These are phyloP conservation scores for Clonostachys byssicola DNA, from an alignment of 2,329 filamentous ascomycete species.

Conservation along the genomic window DNA sequence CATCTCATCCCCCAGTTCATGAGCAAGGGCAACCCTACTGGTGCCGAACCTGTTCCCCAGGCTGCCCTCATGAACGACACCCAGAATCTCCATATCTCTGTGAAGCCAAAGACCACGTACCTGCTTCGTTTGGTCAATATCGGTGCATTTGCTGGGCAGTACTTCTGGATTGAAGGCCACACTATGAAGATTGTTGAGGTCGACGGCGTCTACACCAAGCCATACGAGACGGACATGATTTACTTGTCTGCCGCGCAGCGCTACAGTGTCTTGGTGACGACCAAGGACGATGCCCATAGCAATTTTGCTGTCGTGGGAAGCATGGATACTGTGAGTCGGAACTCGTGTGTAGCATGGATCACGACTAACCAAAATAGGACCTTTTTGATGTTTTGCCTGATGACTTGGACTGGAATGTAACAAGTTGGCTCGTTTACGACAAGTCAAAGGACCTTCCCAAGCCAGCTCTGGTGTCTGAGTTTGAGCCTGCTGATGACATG, in stretches of 20 bases:
- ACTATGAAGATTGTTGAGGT: conserved; percentile 69
- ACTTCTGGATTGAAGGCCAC: conserved; percentile 63
- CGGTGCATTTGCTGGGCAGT: conserved; percentile 65
- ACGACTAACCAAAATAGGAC: conserved; percentile 24
- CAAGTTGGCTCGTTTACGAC: conserved; percentile 61
- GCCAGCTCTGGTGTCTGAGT: conserved; percentile 53
- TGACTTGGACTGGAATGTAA: conserved; percentile 64
- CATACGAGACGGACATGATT: conserved; percentile 54
- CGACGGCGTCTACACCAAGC: conserved; percentile 66
- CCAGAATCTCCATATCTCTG: conserved; percentile 50
- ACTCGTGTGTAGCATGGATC: no score
- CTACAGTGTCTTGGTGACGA: conserved; percentile 57
- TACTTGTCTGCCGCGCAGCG: conserved; percentile 68
- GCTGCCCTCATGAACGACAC: conserved; percentile 70
- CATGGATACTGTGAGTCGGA: conserved; percentile 57
- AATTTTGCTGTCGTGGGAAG: conserved; percentile 68
- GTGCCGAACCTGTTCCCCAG: conserved; percentile 63
- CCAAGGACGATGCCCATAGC: conserved; percentile 52
- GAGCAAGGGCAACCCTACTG: conserved; percentile 49
- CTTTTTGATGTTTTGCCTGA: conserved; percentile 67
- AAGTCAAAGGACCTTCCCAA: conserved; percentile 35
- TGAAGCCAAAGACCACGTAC: conserved; percentile 68
- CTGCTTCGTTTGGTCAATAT: conserved; percentile 70
- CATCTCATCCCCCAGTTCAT: conserved; percentile 43
- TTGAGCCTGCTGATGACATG: conserved; percentile 71